phyloP scores from a whole-genome alignment of 2,329 filamentous ascomycete species.

The Scedosporium dehoogii region DNA sequence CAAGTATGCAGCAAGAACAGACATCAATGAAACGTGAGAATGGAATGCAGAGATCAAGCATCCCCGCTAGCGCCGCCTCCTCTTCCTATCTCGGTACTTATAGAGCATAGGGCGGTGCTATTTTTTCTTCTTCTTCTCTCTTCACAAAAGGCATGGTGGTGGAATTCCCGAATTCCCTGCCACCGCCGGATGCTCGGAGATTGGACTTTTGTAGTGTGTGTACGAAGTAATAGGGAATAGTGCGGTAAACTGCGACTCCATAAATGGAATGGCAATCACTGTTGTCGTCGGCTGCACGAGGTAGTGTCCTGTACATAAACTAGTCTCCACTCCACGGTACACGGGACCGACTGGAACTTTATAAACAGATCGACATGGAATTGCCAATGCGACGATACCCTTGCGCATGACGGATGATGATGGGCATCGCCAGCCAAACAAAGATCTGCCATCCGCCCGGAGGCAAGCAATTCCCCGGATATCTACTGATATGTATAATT shows the following conservation, averaged over 20 bases:
- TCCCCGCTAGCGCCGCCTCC: no score
- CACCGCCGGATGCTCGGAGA: background rate
- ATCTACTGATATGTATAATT: no score
- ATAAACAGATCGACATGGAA: constrained; percentile 1
- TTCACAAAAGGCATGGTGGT: no score
- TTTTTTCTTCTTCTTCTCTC: background rate
- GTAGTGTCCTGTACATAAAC: background rate
- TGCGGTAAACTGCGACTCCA: no score
- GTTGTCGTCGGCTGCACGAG: background rate
- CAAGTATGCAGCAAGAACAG: no score
- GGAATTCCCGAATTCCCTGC: background rate
- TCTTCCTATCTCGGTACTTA: background rate
- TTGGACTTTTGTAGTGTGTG: background rate
- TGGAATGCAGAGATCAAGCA: no score
- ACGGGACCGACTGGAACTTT: background rate
- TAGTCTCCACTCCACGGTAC: background rate
- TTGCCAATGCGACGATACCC: background rate
- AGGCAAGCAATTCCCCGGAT: no score
- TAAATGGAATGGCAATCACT: no score
- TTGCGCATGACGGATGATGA: background rate
- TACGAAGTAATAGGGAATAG: no score
- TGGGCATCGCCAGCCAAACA: background rate
- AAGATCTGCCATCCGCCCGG: background rate
- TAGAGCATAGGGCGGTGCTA: background rate
- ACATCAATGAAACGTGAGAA: no score